Percentiles rank a stretch among this genome's conserved stretches.
phyloP scores from a whole-genome alignment of 2,329 filamentous ascomycete genomes.

The Lasiodiplodia citricola region DNA sequence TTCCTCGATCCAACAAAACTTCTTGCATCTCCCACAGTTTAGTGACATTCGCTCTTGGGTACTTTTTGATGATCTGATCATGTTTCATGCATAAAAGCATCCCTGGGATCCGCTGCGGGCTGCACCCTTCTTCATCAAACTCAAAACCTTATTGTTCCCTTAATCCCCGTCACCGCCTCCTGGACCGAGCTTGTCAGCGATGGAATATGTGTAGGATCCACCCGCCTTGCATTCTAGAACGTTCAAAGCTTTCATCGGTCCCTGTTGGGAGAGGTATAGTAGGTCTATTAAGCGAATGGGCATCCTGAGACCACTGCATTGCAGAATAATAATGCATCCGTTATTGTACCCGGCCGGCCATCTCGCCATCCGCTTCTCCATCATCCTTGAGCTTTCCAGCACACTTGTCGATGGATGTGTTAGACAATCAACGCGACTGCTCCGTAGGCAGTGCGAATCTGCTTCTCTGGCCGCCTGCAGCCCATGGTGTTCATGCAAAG shows the following conservation, averaged over 20 bases:
- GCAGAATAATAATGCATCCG: neutral
- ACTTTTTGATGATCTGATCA: neutral
- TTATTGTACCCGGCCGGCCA: neutral
- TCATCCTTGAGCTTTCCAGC: neutral
- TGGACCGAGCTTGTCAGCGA: neutral
- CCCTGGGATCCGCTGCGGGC: neutral
- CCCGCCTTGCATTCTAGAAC: neutral
- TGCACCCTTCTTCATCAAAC: neutral
- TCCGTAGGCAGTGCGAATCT: no score
- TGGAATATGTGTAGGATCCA: neutral
- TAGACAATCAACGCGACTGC: neutral
- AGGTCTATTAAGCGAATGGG: neutral
- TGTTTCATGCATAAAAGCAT: neutral
- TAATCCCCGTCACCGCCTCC: neutral
- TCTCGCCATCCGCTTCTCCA: neutral
- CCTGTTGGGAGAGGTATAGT: neutral
- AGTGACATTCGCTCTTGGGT: neutral
- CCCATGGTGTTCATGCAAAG: no score
- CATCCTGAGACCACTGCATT: neutral
- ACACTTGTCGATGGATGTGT: neutral
- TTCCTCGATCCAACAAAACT: constrained; percentile 4
- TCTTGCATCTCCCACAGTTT: neutral
- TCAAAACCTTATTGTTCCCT: neutral
- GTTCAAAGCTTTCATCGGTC: neutral
- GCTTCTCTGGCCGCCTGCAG: no score